Percentiles rank a stretch among this genome's conserved stretches.
phyloP scores from a whole-genome alignment of 495 filamentous ascomycete genomes.

The Penicillium lividum region DNA sequence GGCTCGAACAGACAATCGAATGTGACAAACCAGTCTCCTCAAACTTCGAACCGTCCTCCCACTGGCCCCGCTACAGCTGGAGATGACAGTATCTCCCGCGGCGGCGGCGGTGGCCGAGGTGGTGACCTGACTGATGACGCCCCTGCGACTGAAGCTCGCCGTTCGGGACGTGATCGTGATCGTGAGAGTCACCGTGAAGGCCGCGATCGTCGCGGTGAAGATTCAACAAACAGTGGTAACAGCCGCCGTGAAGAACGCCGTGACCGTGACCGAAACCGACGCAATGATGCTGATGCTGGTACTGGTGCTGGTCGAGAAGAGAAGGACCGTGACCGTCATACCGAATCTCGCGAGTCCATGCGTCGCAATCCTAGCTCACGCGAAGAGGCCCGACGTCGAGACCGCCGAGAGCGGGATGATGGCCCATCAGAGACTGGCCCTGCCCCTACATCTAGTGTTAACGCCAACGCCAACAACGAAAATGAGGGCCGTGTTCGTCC shows the following conservation, averaged over 20 bases:
- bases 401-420: constrained; percentile 38
- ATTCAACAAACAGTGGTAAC: constrained; percentile 26
- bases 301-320: constrained; percentile 33
- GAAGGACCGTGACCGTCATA: constrained; percentile 24
- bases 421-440: constrained; percentile 19
- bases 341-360: constrained; percentile 35
- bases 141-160: constrained; percentile 30
- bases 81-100: constrained; percentile 25
- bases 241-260: constrained; percentile 41
- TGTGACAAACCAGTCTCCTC: constrained; percentile 33
- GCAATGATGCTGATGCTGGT: constrained; percentile 36
- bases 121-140: constrained; percentile 39
- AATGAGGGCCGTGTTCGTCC: constrained; percentile 44
- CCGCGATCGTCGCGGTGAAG: constrained; percentile 30
- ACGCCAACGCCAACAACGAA: constrained; percentile 25
- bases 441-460: constrained; percentile 8
- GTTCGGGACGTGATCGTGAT: constrained; percentile 31
- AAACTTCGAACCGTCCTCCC: constrained; percentile 27
- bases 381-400: constrained; percentile 45
- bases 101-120: constrained; percentile 25
- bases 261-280: constrained; percentile 43
- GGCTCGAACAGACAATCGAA: constrained; percentile 38
- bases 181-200: constrained; percentile 30
- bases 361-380: constrained; percentile 39
- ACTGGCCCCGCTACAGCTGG: constrained; percentile 29